A percentile compares a stretch with the other conserved stretches of the same genome.
Evolutionary conservation across 192 early-diverging fungal species (phyloP).

Genomic region (Coemansia nantahalensis): DNA sequence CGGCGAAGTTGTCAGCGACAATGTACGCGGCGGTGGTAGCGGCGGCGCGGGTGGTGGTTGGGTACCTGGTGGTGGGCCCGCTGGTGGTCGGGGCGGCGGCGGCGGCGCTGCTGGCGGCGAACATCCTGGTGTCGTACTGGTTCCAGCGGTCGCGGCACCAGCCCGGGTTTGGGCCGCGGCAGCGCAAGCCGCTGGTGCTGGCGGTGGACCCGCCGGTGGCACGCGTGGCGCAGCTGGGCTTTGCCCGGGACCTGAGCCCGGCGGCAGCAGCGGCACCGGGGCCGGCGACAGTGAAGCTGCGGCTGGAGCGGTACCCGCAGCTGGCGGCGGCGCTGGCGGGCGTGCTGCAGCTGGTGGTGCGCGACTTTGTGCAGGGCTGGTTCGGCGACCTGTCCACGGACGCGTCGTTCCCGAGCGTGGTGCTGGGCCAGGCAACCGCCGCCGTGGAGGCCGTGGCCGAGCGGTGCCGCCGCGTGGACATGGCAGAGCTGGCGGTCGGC

Average conservation of each 20-base stretch:
- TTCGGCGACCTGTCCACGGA: constrained; percentile 46
- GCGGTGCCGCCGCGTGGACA: constrained; percentile 51
- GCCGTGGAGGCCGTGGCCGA: constrained; percentile 30
- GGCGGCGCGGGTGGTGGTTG: constrained; percentile 7
- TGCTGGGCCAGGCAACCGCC: constrained; percentile 24
- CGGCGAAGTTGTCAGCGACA: too few relatives aligned
- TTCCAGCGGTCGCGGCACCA: constrained; percentile 23
- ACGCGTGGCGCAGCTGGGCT: constrained; percentile 27
- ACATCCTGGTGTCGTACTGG: constrained; percentile 43
- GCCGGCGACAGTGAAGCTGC: constrained; percentile 3
- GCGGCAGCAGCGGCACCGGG: constrained; percentile 4
- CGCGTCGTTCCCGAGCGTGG: constrained; percentile 38
- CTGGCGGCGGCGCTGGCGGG: constrained; percentile 1
- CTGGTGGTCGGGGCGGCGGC: constrained; percentile 15
- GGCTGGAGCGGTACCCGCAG: not conserved
- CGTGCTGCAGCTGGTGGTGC: constrained; percentile 30
- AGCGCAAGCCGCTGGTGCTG: not conserved
- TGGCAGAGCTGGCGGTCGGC: constrained; percentile 58
- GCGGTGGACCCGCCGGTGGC: constrained; percentile 26
- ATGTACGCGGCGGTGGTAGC: constrained; percentile 10
- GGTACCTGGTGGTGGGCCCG: constrained; percentile 28
- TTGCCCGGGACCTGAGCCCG: constrained; percentile 7
- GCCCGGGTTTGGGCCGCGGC: not conserved
- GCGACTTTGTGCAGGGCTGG: constrained; percentile 55
- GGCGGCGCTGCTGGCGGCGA: constrained; percentile 26